These are phyloP conservation scores for Leonotis leonurus DNA, from an alignment of 257 asterid species.

Conservation along the genomic window DNA sequence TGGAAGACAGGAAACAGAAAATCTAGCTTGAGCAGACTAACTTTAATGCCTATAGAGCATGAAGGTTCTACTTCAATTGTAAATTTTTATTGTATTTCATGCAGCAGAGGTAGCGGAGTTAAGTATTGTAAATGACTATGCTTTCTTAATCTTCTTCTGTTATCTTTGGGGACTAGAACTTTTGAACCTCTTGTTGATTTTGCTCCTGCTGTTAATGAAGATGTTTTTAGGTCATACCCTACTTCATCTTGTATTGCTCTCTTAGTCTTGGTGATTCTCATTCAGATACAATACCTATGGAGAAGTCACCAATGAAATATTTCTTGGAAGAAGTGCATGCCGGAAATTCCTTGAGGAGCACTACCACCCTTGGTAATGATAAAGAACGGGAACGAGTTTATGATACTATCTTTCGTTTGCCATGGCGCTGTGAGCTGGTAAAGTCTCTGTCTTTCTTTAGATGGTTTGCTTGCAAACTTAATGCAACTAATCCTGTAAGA, in stretches of 20 bases:
- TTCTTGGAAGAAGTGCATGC: conserved; percentile 83
- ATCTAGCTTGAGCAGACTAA: background rate
- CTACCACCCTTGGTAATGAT: conserved; percentile 69
- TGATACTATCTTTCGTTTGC: conserved; percentile 87
- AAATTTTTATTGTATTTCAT: background rate
- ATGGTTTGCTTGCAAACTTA: conserved; percentile 2
- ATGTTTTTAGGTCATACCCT: background rate
- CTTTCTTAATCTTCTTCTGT: background rate
- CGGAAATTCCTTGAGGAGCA: conserved; percentile 80
- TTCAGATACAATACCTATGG: conserved; percentile 50
- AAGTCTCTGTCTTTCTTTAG: conserved; percentile 15
- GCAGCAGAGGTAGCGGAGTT: background rate
- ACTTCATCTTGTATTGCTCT: conserved; percentile 13
- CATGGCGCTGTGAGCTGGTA: conserved; percentile 99
- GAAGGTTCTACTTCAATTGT: background rate
- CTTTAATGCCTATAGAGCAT: background rate
- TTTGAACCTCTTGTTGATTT: background rate
- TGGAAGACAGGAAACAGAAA: background rate
- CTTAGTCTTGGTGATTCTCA: conserved; percentile 12
- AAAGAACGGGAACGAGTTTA: conserved; percentile 90
- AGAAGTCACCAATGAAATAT: conserved; percentile 68
- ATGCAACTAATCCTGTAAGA: background rate
- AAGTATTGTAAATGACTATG: background rate
- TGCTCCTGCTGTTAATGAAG: background rate
- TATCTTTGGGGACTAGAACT: background rate